Evolutionary conservation across 2,329 filamentous ascomycete genomes (phyloP).

Genomic region (Phyllachora maydis): DNA sequence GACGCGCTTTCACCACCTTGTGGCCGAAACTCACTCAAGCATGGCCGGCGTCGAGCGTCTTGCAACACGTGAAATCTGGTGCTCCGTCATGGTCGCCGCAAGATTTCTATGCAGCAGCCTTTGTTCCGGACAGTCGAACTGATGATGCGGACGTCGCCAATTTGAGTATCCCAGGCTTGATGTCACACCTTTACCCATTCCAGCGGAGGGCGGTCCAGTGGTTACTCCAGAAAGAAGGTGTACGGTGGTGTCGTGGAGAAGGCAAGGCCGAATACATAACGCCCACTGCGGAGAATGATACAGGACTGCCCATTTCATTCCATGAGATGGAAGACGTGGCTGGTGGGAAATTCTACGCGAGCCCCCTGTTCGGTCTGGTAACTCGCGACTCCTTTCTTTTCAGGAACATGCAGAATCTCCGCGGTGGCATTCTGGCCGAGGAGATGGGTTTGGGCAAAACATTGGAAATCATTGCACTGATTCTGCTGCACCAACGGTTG

Average conservation of each 20-base stretch:
- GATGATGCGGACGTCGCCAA: conserved; percentile 14
- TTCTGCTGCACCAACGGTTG: conserved; percentile 37
- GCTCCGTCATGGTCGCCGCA: conserved; percentile 28
- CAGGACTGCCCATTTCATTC: background rate
- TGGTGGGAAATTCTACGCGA: background rate
- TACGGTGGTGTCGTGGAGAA: conserved; percentile 16
- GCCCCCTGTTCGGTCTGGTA: background rate
- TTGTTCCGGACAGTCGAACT: conserved; percentile 27
- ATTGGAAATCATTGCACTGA: conserved; percentile 50
- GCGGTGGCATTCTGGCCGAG: conserved; percentile 1
- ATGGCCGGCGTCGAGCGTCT: no score
- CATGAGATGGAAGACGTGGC: background rate
- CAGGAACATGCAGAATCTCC: background rate
- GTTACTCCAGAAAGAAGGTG: conserved; percentile 46
- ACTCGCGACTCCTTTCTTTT: no score
- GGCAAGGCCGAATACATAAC: background rate
- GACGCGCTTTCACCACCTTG: no score
- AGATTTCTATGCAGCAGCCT: conserved; percentile 50
- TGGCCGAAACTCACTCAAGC: no score
- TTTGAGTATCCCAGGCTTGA: conserved; percentile 20
- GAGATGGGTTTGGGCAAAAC: conserved; percentile 39
- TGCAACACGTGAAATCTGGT: no score
- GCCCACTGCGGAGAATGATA: no score
- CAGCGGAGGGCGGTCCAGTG: conserved; percentile 51
- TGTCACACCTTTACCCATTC: conserved; percentile 44